Evolutionary conservation across 2,329 filamentous ascomycete genomes (phyloP).

Genomic region (Colletotrichum nymphaeae): DNA sequence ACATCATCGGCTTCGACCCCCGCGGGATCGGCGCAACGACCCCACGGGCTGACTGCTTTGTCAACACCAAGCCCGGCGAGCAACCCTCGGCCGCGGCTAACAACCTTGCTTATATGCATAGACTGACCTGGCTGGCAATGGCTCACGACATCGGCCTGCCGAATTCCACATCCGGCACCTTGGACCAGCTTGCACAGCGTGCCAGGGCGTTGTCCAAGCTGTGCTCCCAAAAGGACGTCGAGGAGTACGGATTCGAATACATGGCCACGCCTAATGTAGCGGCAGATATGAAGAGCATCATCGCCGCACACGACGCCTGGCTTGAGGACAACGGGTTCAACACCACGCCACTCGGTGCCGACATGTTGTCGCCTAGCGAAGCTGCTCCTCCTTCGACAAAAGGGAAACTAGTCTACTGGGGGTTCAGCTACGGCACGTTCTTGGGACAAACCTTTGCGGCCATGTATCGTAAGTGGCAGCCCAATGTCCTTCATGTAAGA

Average conservation of each 20-base stretch:
- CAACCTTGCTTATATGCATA: slow-evolving; percentile 44
- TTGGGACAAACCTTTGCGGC: slow-evolving; percentile 49
- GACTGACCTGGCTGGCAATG: slow-evolving; percentile 45
- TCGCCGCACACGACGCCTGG: slow-evolving; percentile 32
- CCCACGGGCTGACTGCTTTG: slow-evolving; percentile 53
- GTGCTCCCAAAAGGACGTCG: slow-evolving; percentile 44
- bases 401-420: slow-evolving; percentile 48
- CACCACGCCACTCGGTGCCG: slow-evolving; percentile 5
- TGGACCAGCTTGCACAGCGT: slow-evolving; percentile 43
- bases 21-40: slow-evolving; percentile 54
- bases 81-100: slow-evolving; percentile 36
- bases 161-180: slow-evolving; percentile 47
- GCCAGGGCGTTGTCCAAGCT: slow-evolving; percentile 45
- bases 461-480: slow-evolving; percentile 46
- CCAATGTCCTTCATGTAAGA: neutral
- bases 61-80: neutral
- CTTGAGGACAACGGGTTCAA: slow-evolving; percentile 26
- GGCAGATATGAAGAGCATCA: slow-evolving; percentile 38
- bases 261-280: slow-evolving; percentile 37
- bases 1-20: slow-evolving; percentile 61
- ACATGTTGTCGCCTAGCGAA: slow-evolving; percentile 5
- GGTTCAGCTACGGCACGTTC: slow-evolving; percentile 51
- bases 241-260: slow-evolving; percentile 28
- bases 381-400: slow-evolving; percentile 22
- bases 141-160: slow-evolving; percentile 46